Evolutionary conservation across 2,329 filamentous ascomycete species (phyloP).

Genomic region (Coleophoma crateriformis): DNA sequence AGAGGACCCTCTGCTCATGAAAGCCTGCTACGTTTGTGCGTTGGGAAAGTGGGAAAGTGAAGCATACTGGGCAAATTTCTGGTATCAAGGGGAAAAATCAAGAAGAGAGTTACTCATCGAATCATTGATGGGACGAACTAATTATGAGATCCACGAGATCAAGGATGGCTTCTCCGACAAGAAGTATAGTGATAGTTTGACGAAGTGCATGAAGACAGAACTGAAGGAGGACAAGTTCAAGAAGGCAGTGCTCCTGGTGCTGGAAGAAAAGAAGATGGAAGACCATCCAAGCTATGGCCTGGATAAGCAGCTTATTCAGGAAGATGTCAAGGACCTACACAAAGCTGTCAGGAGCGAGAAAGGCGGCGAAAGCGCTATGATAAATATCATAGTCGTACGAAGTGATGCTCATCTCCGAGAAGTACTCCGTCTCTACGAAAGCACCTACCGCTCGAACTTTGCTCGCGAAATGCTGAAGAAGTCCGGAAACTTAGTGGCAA

Average conservation of each 20-base stretch:
- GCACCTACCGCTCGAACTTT: conserved; percentile 72
- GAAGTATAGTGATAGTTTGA: conserved; percentile 77
- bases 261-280: conserved; percentile 81
- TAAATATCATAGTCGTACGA: conserved; percentile 73
- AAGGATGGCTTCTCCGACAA: conserved; percentile 88
- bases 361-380: conserved; percentile 84
- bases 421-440: conserved; percentile 72
- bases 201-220: conserved; percentile 85
- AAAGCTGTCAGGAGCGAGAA: conserved; percentile 64
- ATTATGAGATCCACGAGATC: conserved; percentile 81
- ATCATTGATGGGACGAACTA: conserved; percentile 81
- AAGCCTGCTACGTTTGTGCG: conserved; percentile 84
- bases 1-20: conserved; percentile 71
- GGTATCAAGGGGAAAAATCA: conserved; percentile 85
- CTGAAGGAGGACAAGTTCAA: conserved; percentile 96
- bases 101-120: conserved; percentile 89
- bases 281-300: conserved; percentile 38
- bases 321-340: conserved; percentile 70
- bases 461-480: conserved; percentile 81
- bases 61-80: conserved; percentile 97
- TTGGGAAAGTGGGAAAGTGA: conserved; percentile 89
- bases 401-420: conserved; percentile 80
- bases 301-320: conserved; percentile 47
- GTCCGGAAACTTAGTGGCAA: conserved; percentile 86
- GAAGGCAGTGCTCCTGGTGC: conserved; percentile 73